Evolutionary conservation across 1,284 basidiomycete genomes (phyloP), one percentile per base, ranked within the genome.

Genomic region (Naganishia albida): DNA sequence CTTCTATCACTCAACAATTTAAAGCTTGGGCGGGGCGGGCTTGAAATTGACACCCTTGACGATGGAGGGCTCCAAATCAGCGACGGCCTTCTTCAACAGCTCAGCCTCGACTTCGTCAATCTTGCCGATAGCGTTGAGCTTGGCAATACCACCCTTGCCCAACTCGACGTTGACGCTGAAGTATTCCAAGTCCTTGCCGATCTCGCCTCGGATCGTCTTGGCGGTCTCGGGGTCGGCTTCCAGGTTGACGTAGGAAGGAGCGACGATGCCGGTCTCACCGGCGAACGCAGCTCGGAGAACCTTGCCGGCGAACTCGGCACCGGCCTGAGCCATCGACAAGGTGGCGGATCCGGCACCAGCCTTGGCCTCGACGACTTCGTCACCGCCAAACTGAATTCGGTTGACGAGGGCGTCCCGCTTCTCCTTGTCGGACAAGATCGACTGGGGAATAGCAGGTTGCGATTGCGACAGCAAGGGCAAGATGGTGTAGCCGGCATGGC

Each of bases 401-500:
- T 93, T 83, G 65, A 93, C 83, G 65, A 96, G 83, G 26, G 83
- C 82, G 30, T 83, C 83, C 49, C 78, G 75, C 77, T 81, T 78
- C 71, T 71, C 77, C 82, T 88, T 87, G 74, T 88, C 88, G 65
- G 63, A 62, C 52, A 79, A 71, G 71, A 79, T 70, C 30, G 72
- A 73, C 43, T 72, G 54, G 67, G 77, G 72, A 42, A 68, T 46
- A 16, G 67, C 48, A 26, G 67, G 67, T 59, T 86, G 85, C 75
- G 90, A 88, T 82, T 98, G 93, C 39, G 93, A 97, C 72, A 99
- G 88, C 62, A 99, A 85, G 68, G 96, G 96, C 50, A 99, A 87
- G 74, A 99, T 99, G 62, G 94, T 97, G 67, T 93, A 88, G 74
- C 94, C 94, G 69, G 91, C 93, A 86, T 97, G 94, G 63, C 95